These are phyloP conservation scores for Xylariaceae sp. DNA, from an alignment of 2,329 filamentous ascomycete genomes.

Conservation along the genomic window DNA sequence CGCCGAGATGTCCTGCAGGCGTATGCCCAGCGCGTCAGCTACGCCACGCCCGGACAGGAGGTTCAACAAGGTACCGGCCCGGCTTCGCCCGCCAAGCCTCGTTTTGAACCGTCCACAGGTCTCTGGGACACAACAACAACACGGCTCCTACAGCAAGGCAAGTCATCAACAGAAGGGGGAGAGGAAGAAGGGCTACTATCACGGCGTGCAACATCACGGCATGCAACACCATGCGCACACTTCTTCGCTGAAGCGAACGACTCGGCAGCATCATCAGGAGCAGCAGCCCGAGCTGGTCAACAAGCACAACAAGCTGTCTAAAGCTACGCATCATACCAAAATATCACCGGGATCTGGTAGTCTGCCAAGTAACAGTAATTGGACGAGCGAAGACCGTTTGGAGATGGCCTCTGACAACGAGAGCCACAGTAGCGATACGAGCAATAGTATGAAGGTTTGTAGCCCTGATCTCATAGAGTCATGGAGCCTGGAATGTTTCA, in stretches of 20 bases:
- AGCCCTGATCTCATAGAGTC: too few species aligned
- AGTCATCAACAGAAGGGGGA: slow-evolving; percentile 7
- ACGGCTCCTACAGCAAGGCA: slow-evolving; percentile 26
- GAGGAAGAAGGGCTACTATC: too few species aligned
- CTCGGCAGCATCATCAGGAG: neutral
- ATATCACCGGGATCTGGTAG: neutral
- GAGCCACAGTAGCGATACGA: slow-evolving; percentile 5
- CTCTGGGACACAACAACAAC: slow-evolving; percentile 29
- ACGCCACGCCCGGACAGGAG: slow-evolving; percentile 26
- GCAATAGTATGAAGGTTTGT: neutral
- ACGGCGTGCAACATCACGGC: neutral
- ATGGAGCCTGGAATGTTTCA: too few species aligned
- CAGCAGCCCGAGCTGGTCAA: neutral
- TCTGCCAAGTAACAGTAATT: neutral
- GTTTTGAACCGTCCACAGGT: slow-evolving; percentile 45
- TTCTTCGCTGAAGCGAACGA: neutral
- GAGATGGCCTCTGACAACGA: neutral
- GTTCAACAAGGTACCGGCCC: slow-evolving; percentile 31
- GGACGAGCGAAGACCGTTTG: neutral
- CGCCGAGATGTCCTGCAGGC: slow-evolving; percentile 37
- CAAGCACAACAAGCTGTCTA: slow-evolving; percentile 7
- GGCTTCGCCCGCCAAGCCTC: slow-evolving; percentile 40
- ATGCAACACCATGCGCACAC: neutral
- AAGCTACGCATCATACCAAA: slow-evolving; percentile 15
- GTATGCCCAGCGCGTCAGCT: slow-evolving; percentile 43